Base-by-base conservation (phyloP, 257 asterid species). In the Nicotiana sylvestris region DNA sequence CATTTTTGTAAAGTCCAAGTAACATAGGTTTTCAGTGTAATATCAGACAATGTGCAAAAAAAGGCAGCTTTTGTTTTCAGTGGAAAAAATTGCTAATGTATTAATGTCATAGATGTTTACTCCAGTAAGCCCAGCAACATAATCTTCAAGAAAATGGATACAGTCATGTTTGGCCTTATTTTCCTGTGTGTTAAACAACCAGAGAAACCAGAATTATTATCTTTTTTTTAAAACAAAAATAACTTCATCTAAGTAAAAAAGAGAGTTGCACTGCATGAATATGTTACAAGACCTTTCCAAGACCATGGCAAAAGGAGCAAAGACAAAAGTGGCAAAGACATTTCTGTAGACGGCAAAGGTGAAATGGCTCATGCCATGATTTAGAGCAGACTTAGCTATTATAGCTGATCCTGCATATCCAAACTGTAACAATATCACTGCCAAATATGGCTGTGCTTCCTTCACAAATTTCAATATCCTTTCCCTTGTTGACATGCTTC, bases 381-480 rank as follows among this genome's bases (percentile, higher is more conserved):
- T 93, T 25, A 93, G 89, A 18, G 97, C 92, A 2, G 90, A 87
- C 55, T 93, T 91, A 0, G 97, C 92, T 0, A 91, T 93, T 43
- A 93, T 91, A 74, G 92, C 92, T 93, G 92, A 90, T 15, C 97
- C 97, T 2, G 97, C 97, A 25, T 93, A 93, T 0, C 97, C 97
- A 78, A 93, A 93, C 55, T 93, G 97, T 72, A 93, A 78, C 0
- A 86, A 85, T 10, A 88, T 91, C 91, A 91, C 92, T 11, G 88
- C 93, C 6, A 92, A 78, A 62, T 92, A 92, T 29, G 95, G 94
- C 77, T 83, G 89, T 78, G 86, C 76, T 86, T 61, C 85, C 56
- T 85, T 81, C 9, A 89, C 35, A 3, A 89, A 46, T 32, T 66
- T 65, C 27, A 32, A n/a, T 62, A 46, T 51, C 78, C 61, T 35